Evolutionary conservation across 2,329 filamentous ascomycete species (phyloP).

Genomic region (Calonectria henricotiae): DNA sequence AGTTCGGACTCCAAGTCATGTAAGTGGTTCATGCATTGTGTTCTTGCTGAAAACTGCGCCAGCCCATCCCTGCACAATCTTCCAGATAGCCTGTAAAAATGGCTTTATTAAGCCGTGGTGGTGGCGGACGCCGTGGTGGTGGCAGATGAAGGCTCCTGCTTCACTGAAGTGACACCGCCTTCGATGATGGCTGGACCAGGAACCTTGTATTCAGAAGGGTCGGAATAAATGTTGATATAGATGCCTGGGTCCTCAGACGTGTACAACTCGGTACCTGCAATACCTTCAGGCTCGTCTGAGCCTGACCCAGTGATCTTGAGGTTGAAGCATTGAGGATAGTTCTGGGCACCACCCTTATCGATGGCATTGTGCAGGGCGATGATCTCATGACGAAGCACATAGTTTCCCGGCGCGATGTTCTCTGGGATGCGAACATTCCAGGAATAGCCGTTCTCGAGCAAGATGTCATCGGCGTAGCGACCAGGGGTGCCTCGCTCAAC

Average conservation of each 20-base stretch:
- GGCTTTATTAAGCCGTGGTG: constrained; percentile 22
- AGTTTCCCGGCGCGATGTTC: constrained; percentile 67
- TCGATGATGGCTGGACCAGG: constrained; percentile 55
- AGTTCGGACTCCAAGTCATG: constrained; percentile 2
- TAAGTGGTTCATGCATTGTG: neutral
- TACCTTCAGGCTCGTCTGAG: constrained; percentile 54
- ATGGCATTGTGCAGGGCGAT: constrained; percentile 69
- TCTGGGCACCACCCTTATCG: constrained; percentile 63
- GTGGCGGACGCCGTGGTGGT: constrained; percentile 49
- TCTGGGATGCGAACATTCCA: constrained; percentile 68
- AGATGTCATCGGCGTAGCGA: constrained; percentile 61
- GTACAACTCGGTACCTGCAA: constrained; percentile 59
- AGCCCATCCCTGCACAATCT: neutral
- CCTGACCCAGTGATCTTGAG: constrained; percentile 64
- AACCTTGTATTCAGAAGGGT: constrained; percentile 52
- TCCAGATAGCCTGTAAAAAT: neutral
- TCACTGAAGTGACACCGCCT: constrained; percentile 50
- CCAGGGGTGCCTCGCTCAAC: constrained; percentile 57
- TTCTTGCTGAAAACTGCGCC: neutral
- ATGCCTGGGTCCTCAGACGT: constrained; percentile 57
- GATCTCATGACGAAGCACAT: constrained; percentile 71
- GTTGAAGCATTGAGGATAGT: constrained; percentile 71
- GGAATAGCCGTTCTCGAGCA: constrained; percentile 68
- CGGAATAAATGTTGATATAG: constrained; percentile 57
- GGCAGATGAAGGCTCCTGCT: constrained; percentile 49